Conservation (phyloP, 2,329 filamentous ascomycete species). For the Sarocladium brachiariae region DNA sequence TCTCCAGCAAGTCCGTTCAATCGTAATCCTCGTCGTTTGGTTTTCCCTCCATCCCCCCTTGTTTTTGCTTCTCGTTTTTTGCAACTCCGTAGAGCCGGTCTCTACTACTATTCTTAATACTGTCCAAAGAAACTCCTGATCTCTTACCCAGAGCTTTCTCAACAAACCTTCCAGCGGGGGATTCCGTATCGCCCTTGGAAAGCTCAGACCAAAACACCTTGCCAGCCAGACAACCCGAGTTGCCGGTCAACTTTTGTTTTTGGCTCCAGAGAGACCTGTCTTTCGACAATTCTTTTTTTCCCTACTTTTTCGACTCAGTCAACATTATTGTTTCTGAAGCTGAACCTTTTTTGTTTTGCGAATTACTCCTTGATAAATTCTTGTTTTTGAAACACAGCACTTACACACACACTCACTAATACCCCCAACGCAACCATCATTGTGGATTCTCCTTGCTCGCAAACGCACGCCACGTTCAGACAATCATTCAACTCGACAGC, state of each 20-base stretch:
- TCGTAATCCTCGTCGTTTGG: slow-evolving; percentile 46
- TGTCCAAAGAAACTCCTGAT: slow-evolving; percentile 8
- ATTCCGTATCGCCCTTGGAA: no score
- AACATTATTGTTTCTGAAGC: background rate
- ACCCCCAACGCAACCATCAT: slow-evolving; percentile 32
- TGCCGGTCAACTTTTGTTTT: slow-evolving; percentile 32
- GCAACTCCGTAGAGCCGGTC: slow-evolving; percentile 46
- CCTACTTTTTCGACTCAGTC: background rate
- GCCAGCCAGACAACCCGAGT: slow-evolving; percentile 20
- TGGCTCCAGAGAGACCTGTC: slow-evolving; percentile 17
- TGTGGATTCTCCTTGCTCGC: slow-evolving; percentile 51
- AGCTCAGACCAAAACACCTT: slow-evolving; percentile 14
- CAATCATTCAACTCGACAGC: slow-evolving; percentile 12
- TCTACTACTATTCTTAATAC: slow-evolving; percentile 35
- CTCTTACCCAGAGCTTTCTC: slow-evolving; percentile 24
- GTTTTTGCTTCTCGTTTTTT: slow-evolving; percentile 34
- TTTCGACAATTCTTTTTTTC: slow-evolving; percentile 17
- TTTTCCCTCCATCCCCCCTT: slow-evolving; percentile 27
- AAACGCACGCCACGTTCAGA: slow-evolving; percentile 30
- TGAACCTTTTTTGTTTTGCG: slow-evolving; percentile 13
- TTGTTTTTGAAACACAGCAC: slow-evolving; percentile 22
- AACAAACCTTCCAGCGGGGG: no score
- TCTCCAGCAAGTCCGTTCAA: slow-evolving; percentile 62
- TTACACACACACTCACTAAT: slow-evolving; percentile 33
- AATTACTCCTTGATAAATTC: slow-evolving; percentile 12